Evolutionary conservation across 2,329 filamentous ascomycete species (phyloP).

Genomic region (Capronia coronata): DNA sequence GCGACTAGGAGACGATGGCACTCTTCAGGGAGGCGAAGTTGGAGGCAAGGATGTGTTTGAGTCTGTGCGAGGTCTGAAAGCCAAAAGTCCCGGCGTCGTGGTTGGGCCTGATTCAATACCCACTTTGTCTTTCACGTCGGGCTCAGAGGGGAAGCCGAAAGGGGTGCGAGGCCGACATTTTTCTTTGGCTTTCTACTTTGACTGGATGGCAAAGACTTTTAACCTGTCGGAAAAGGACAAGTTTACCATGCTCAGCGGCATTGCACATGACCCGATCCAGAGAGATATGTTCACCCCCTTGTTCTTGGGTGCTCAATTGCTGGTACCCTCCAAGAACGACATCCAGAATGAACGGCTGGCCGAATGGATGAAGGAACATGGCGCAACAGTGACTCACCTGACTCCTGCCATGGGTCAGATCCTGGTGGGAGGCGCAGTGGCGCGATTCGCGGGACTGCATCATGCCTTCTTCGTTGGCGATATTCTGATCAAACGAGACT

Average conservation of each 20-base stretch:
- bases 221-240: conserved; percentile 62
- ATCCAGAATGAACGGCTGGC: conserved; percentile 80
- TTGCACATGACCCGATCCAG: conserved; percentile 57
- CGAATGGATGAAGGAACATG: conserved; percentile 76
- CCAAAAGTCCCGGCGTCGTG: conserved; percentile 59
- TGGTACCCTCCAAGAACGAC: conserved; percentile 73
- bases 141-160: conserved; percentile 72
- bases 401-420: conserved; percentile 98
- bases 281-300: conserved; percentile 84
- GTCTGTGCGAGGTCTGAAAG: conserved; percentile 46
- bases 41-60: conserved; percentile 63
- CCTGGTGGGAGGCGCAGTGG: conserved; percentile 72
- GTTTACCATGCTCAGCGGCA: conserved; percentile 79
- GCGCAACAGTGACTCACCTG: conserved; percentile 74
- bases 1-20: conserved; percentile 63
- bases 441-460: conserved; percentile 69
- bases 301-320: conserved; percentile 71
- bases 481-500: conserved; percentile 77
- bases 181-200: conserved; percentile 76
- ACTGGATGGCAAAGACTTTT: conserved; percentile 88
- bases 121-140: conserved; percentile 68
- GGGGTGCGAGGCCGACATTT: conserved; percentile 84
- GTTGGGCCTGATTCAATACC: conserved; percentile 81
- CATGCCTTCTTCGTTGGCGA: conserved; percentile 89
- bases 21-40: conserved; percentile 60